These are phyloP conservation scores for Marsdenia floribunda DNA, from an alignment of 257 asterid species.

Conservation along the genomic window DNA sequence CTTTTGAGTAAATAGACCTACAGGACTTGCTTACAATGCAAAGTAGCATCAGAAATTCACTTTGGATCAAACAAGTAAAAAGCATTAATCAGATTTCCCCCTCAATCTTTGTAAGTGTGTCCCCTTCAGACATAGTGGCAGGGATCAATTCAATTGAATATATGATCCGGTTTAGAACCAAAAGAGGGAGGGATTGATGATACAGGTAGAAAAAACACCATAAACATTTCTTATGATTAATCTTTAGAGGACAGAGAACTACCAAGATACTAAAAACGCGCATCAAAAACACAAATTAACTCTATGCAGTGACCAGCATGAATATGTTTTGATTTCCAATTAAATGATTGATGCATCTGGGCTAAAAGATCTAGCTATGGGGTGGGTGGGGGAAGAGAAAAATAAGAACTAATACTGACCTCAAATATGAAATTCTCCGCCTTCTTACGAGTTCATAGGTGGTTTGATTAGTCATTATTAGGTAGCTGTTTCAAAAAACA, in stretches of 20 bases:
- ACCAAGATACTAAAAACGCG: background rate
- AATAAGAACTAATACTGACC: constrained; percentile 39
- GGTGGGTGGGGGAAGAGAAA: background rate
- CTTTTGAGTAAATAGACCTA: background rate
- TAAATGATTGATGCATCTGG: background rate
- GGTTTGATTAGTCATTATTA: constrained; percentile 84
- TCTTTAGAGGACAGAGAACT: background rate
- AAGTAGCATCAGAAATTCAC: background rate
- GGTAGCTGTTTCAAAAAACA: constrained; percentile 60
- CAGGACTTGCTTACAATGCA: background rate
- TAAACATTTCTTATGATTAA: background rate
- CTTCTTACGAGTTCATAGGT: constrained; percentile 94
- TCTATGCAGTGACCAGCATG: background rate
- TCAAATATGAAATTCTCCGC: constrained; percentile 69
- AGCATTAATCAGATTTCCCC: background rate
- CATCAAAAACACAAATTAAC: background rate
- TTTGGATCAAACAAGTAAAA: background rate
- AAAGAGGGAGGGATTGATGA: background rate
- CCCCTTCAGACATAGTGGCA: background rate
- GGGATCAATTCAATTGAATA: background rate
- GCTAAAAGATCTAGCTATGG: background rate
- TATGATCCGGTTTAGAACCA: too few species aligned
- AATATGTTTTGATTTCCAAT: background rate
- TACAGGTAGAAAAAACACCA: too few species aligned
- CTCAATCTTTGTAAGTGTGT: background rate